These are phyloP conservation scores for Ganoderma sp. DNA, from an alignment of 1,284 basidiomycete genomes.

Conservation along the genomic window DNA sequence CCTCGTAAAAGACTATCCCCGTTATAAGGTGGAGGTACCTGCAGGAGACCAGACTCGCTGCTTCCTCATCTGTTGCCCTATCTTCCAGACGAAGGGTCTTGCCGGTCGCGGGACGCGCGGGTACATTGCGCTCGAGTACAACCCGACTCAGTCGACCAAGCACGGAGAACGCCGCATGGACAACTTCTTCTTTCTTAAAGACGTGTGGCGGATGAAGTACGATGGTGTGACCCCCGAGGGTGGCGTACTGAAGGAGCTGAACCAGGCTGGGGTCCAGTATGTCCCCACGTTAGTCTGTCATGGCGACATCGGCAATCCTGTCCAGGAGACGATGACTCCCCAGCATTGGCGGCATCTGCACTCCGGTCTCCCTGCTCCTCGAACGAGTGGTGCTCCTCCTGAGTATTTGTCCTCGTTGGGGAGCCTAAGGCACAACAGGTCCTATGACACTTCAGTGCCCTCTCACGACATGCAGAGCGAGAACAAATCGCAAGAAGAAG, in stretches of 20 bases:
- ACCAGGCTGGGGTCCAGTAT: constrained; percentile 9
- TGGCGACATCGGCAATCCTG: constrained; percentile 18
- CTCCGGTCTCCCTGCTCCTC: too few species aligned
- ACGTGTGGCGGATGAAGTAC: constrained; percentile 19
- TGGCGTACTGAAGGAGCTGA: constrained; percentile 10
- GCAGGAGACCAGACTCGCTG: neutral
- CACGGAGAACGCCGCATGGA: neutral
- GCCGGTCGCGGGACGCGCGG: constrained; percentile 24
- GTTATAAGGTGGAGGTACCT: constrained; percentile 17
- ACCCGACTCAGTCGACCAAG: too few species aligned
- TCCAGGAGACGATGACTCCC: too few species aligned
- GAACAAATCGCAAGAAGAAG: too few species aligned
- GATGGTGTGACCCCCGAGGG: constrained; percentile 20
- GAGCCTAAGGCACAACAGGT: too few species aligned
- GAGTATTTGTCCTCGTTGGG: too few species aligned
- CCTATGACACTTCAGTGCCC: too few species aligned
- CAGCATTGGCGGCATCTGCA: too few species aligned
- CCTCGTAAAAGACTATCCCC: constrained; percentile 11
- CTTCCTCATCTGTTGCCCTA: constrained; percentile 12
- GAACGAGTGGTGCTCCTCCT: too few species aligned
- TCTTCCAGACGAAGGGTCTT: constrained; percentile 14
- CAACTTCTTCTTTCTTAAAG: constrained; percentile 25
- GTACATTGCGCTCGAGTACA: constrained; percentile 19
- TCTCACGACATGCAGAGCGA: too few species aligned
- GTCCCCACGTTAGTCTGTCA: constrained; percentile 25